A percentile compares a stretch with the other conserved stretches of the same genome.
Conservation (phyloP, 108 stramenopile species). For the Cyclotella kingstonii region DNA sequence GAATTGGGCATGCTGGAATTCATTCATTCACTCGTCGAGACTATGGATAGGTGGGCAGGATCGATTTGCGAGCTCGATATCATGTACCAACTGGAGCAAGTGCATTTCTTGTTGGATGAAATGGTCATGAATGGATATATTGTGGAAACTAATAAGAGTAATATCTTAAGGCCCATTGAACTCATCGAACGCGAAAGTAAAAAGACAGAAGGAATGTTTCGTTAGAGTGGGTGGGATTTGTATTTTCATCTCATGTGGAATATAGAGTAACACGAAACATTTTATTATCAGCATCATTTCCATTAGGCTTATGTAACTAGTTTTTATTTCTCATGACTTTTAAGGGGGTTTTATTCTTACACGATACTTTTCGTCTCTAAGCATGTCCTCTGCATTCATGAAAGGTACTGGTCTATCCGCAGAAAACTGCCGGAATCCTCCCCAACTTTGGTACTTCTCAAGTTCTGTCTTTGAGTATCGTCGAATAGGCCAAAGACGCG, state of each 20-base stretch:
- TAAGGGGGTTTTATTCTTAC: no score
- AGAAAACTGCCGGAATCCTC: constrained; percentile 7
- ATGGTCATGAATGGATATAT: constrained; percentile 95
- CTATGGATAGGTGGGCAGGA: constrained; percentile 86
- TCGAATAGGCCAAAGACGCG: constrained; percentile 73
- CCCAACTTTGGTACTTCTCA: no score
- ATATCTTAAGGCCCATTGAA: constrained; percentile 84
- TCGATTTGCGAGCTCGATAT: constrained; percentile 93
- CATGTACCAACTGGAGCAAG: constrained; percentile 96
- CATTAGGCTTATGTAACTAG: no score
- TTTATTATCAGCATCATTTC: no score
- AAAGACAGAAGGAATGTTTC: constrained; percentile 88
- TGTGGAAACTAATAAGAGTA: constrained; percentile 90
- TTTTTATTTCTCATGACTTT: no score
- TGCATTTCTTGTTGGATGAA: constrained; percentile 94
- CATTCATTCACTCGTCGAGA: constrained; percentile 92
- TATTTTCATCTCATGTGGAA: no score
- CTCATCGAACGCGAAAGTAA: constrained; percentile 87
- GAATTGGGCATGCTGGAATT: constrained; percentile 95
- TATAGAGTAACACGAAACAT: no score
- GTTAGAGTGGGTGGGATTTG: constrained; percentile 37
- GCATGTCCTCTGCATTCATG: constrained; percentile 4
- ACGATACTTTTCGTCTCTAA: background rate
- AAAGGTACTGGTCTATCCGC: constrained; percentile 40
- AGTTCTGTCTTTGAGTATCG: no score